Conservation (phyloP, 116 monocot species). For the Trichopus zeylanicus region DNA sequence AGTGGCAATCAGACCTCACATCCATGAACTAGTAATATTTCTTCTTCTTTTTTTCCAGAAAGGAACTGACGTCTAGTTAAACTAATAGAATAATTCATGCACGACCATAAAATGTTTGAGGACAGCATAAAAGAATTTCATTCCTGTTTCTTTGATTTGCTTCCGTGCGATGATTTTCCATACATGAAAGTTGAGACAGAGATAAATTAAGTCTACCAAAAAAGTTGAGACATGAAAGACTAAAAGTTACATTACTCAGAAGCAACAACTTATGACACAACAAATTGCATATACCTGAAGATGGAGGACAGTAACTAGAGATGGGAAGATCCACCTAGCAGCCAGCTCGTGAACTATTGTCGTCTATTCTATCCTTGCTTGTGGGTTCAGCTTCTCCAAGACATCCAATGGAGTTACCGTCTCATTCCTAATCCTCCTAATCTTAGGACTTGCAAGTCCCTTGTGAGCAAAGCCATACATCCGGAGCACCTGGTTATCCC, state of each 20-base stretch:
- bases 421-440: constrained; percentile 42
- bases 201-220: neutral
- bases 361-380: neutral
- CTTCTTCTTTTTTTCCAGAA: no score
- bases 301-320: no score
- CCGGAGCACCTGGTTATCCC: constrained; percentile 55
- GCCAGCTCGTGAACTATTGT: neutral
- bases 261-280: constrained; percentile 3
- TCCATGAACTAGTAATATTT: no score
- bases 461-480: constrained; percentile 57
- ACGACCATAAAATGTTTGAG: neutral
- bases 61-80: no score
- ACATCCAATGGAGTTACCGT: constrained; percentile 30
- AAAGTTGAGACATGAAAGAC: neutral
- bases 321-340: no score
- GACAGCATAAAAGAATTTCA: neutral
- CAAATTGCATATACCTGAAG: neutral
- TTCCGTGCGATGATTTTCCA: neutral
- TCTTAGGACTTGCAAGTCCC: constrained; percentile 33
- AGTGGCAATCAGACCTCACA: no score
- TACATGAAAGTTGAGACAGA: neutral
- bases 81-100: no score
- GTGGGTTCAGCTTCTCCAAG: constrained; percentile 18
- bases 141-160: neutral
- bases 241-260: neutral